Conservation (phyloP, 495 filamentous ascomycete species). For the Apodospora peruviana region DNA sequence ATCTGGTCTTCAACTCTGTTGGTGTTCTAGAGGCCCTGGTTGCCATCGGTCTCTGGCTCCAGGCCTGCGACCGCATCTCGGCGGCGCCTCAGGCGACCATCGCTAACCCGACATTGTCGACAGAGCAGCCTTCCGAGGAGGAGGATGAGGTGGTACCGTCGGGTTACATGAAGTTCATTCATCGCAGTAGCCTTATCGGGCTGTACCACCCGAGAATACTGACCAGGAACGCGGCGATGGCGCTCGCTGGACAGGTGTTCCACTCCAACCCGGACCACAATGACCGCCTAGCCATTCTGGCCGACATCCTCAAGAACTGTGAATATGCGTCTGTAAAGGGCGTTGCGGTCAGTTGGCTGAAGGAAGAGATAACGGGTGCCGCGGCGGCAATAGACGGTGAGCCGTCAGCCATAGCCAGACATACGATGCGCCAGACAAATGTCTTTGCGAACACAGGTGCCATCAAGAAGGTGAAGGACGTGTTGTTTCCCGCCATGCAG, state of each 20-base stretch:
- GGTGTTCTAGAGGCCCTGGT: conserved; percentile 44
- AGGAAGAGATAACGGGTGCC: conserved; percentile 68
- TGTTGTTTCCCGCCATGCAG: conserved; percentile 35
- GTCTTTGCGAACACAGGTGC: conserved; percentile 54
- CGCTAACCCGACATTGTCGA: conserved; percentile 4
- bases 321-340: conserved; percentile 73
- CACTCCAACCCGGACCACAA: conserved; percentile 69
- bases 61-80: conserved; percentile 28
- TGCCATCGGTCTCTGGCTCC: conserved; percentile 47
- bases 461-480: conserved; percentile 41
- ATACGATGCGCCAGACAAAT: conserved; percentile 20
- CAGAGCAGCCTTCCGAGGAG: conserved; percentile 11
- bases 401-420: conserved; percentile 8
- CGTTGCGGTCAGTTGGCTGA: conserved; percentile 79
- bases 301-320: conserved; percentile 74
- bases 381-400: conserved; percentile 22
- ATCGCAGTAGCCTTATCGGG: conserved; percentile 59
- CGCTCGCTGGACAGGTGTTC: conserved; percentile 65
- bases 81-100: conserved; percentile 10
- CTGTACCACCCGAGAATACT: conserved; percentile 61
- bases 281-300: conserved; percentile 68
- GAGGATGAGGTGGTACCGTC: too few relatives aligned
- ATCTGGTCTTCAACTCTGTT: conserved; percentile 25
- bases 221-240: conserved; percentile 67
- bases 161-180: conserved; percentile 51